These are phyloP conservation scores for Picea mariana DNA, from an alignment of 83 land plant species.

Conservation along the genomic window DNA sequence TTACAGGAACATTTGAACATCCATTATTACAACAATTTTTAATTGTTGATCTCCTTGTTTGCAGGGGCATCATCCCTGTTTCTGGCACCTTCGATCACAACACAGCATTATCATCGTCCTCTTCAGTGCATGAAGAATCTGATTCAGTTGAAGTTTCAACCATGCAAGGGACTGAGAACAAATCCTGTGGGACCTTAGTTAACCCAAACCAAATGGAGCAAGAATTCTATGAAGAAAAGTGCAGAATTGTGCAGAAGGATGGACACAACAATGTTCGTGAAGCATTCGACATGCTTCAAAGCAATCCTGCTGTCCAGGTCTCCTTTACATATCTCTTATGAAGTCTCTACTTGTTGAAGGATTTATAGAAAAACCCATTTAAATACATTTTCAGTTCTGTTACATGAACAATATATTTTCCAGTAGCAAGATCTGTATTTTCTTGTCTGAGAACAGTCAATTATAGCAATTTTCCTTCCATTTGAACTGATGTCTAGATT, in stretches of 20 bases:
- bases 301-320: constrained; percentile 40
- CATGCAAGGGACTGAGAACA: neutral
- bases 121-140: neutral
- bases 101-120: neutral
- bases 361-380: neutral
- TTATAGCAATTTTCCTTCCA: neutral
- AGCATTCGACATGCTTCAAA: constrained; percentile 33
- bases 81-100: constrained; percentile 1
- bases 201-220: constrained; percentile 21
- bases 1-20: neutral
- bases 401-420: neutral
- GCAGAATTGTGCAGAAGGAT: constrained; percentile 3
- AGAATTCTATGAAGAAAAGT: constrained; percentile 11
- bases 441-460: neutral
- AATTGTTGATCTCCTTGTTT: too few relatives aligned
- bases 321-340: neutral
- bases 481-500: neutral
- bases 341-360: neutral
- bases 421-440: neutral
- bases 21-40: neutral
- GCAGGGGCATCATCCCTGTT: constrained; percentile 8
- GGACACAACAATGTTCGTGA: constrained; percentile 20
- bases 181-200: neutral
- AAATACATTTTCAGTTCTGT: neutral
- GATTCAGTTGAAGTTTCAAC: neutral